These are phyloP conservation scores for Termitomyces sp. DNA, from an alignment of 768 basidiomycete genomes.

Conservation along the genomic window DNA sequence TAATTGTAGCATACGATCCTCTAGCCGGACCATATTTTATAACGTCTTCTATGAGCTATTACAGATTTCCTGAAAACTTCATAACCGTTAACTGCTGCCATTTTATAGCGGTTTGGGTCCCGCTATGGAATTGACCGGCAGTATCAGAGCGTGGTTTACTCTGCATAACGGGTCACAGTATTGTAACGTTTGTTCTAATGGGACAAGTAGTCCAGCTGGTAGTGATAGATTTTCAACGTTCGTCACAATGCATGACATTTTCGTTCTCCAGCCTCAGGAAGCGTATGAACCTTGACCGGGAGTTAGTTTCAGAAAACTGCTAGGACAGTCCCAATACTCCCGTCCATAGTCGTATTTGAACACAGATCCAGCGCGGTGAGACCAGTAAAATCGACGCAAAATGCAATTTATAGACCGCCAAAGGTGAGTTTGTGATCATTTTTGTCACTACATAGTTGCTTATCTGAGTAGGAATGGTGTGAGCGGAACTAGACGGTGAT, in stretches of 20 bases:
- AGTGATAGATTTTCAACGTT: too few species aligned
- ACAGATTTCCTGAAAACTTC: background rate
- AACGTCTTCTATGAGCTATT: background rate
- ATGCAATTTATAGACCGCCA: background rate
- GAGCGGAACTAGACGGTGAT: too few species aligned
- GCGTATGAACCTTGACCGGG: background rate
- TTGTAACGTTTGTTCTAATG: too few species aligned
- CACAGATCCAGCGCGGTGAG: background rate
- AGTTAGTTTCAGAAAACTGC: background rate
- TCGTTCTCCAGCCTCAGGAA: too few species aligned
- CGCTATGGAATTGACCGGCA: too few species aligned
- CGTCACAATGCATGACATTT: too few species aligned
- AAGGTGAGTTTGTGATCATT: background rate
- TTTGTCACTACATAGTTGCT: background rate
- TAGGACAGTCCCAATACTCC: background rate
- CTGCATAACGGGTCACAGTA: too few species aligned
- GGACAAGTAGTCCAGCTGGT: too few species aligned
- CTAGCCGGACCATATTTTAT: background rate
- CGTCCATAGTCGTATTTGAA: background rate
- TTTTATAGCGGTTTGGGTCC: too few species aligned
- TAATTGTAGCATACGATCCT: background rate
- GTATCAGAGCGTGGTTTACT: too few species aligned
- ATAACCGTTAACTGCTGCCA: too few species aligned
- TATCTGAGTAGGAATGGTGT: background rate
- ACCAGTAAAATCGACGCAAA: too few species aligned